These are phyloP conservation scores for Gaillardinia entomophila DNA, from an alignment of 805 yeast species.

Conservation along the genomic window DNA sequence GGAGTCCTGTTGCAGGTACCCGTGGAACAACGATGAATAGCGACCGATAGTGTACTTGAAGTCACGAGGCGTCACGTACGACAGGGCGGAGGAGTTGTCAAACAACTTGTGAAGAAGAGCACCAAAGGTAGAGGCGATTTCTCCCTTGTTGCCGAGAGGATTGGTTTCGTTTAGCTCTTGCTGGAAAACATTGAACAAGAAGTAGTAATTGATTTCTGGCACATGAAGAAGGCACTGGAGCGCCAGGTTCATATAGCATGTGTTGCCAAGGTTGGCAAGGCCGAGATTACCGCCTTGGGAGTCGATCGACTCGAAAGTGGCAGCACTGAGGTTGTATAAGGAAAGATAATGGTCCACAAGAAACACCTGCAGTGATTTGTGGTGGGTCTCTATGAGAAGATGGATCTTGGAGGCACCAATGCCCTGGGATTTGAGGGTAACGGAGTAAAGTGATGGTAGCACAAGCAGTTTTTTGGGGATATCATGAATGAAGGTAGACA, in stretches of 20 bases:
- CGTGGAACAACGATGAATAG: conserved; percentile 71
- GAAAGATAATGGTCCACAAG: conserved; percentile 18
- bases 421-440: conserved; percentile 26
- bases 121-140: conserved; percentile 74
- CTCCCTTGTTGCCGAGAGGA: conserved; percentile 83
- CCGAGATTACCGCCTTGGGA: conserved; percentile 45
- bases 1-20: conserved; percentile 85
- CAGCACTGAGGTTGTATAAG: conserved; percentile 4
- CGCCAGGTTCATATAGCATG: conserved; percentile 94
- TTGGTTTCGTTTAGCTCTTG: conserved; percentile 68
- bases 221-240: conserved; percentile 83
- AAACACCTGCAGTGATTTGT: conserved; percentile 10
- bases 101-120: conserved; percentile 58
- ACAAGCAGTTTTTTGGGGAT: conserved; percentile 24
- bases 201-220: conserved; percentile 77
- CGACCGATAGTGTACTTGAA: conserved; percentile 77
- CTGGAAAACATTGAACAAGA: conserved; percentile 53
- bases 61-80: conserved; percentile 55
- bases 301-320: conserved; percentile 7
- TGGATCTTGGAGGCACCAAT: conserved; percentile 15
- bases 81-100: conserved; percentile 14
- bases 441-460: conserved; percentile 13
- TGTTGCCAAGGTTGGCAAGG: conserved; percentile 73
- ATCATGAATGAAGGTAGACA: conserved; percentile 22
- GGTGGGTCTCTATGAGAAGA: conserved; percentile 22